These are phyloP conservation scores for Quercus aquifolioides DNA, from an alignment of 306 rosid genomes.

Conservation along the genomic window DNA sequence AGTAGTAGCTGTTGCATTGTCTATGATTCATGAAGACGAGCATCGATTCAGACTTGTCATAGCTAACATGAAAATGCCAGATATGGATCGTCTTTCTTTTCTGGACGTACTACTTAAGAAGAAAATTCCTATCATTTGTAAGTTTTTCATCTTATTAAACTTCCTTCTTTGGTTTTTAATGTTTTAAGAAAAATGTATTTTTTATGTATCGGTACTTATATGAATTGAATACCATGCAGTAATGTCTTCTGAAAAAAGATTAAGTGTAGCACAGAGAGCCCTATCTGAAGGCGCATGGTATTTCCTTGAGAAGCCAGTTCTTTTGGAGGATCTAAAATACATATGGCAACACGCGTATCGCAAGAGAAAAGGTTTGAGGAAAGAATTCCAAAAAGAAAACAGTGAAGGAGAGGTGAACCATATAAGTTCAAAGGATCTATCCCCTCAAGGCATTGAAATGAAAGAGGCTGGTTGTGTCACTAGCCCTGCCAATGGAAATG, in stretches of 20 bases:
- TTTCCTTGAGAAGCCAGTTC: constrained; percentile 48
- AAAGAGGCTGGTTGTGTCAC: background rate
- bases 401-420: background rate
- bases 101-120: constrained; percentile 9
- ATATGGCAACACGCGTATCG: constrained; percentile 39
- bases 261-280: constrained; percentile 17
- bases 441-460: background rate
- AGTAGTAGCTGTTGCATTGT: constrained; percentile 38
- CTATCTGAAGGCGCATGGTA: constrained; percentile 28
- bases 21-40: constrained; percentile 31
- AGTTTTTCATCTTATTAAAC: constrained; percentile 3
- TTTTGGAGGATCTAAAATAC: constrained; percentile 30
- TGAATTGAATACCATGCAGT: constrained; percentile 22
- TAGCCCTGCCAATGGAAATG: background rate
- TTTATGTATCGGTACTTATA: background rate
- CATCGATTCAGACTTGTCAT: constrained; percentile 36
- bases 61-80: constrained; percentile 40
- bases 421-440: background rate
- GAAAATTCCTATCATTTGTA: constrained; percentile 45
- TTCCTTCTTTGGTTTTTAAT: background rate
- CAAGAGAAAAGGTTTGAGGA: background rate
- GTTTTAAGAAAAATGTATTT: background rate
- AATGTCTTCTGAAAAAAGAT: constrained; percentile 15
- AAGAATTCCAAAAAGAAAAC: background rate
- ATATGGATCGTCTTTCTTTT: constrained; percentile 17